Base-by-base conservation (phyloP, 108 stramenopile genomes). In the Phaeodactylum tricornutum region DNA sequence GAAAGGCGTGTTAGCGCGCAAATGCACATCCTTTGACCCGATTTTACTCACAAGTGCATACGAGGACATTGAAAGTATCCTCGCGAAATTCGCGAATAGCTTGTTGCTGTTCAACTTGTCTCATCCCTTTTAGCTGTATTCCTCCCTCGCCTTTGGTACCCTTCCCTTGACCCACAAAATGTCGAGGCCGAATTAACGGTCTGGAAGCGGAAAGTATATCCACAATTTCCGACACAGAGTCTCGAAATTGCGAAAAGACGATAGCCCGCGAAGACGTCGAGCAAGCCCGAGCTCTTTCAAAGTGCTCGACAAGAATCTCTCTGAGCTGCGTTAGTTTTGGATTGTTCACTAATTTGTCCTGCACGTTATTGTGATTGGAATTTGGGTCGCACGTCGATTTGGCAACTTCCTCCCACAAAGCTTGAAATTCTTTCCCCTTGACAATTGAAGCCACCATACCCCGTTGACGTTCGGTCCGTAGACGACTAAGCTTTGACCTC, bases 31-130 rank as follows among this genome's bases (percentile, higher is more conserved):
- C n/a, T n/a, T n/a, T n/a, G n/a, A n/a, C n/a, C n/a, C n/a, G n/a
- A n/a, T n/a, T n/a, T n/a, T n/a, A n/a, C n/a, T 41, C 38, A 53
- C 77, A 92, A 1, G 94, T 98, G 28, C 90, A 93, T 16, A 98
- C 95, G 17, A 98, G 69, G 0, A 94, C 82, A 50, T 98, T 96
- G 69, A 61, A 92, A 2, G 49, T 47, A 15, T 85, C 86, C 8
- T 66, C 38, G 19, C 70, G 67, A 68, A 96, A 96, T 32, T 81
- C 57, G n/a, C 55, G 33, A 25, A 96, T 74, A 1, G 83, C 87
- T 39, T 63, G 43, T 37, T 89, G 84, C 59, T 96, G 95, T 47
- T 87, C 72, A 3, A 59, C 43, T 56, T 96, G 95, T 33, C 72
- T 84, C 91, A 90, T 92, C 17, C 87, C 86, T 16, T 57, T 59